Percentiles rank a stretch among this genome's conserved stretches.
Evolutionary conservation across 768 basidiomycete species (phyloP).

Genomic region (Lactarius indigo): DNA sequence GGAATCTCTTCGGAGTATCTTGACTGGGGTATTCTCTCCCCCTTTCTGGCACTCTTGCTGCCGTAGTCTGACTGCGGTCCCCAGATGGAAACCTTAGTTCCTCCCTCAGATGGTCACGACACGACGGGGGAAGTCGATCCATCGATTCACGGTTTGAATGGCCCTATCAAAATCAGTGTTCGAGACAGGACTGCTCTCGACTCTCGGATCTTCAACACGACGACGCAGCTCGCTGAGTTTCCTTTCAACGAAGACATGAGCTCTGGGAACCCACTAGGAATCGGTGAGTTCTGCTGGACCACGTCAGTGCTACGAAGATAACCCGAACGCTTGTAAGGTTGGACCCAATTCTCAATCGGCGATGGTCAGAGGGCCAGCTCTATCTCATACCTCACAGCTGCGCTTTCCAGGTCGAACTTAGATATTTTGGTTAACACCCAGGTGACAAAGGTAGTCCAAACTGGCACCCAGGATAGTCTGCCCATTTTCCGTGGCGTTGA

Average conservation of each 20-base stretch:
- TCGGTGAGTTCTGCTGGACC: no score
- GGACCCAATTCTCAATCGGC: no score
- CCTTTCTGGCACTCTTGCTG: neutral
- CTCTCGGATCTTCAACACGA: conserved; percentile 14
- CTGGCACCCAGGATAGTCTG: neutral
- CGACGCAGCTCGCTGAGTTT: neutral
- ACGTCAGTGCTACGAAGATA: neutral
- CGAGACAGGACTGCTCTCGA: conserved; percentile 9
- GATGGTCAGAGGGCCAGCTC: no score
- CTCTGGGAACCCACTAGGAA: no score
- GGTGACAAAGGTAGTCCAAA: neutral
- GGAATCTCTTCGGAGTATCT: conserved; percentile 12
- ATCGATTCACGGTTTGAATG: conserved; percentile 26
- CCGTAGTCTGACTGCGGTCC: neutral
- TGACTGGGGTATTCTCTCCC: neutral
- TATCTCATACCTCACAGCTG: neutral
- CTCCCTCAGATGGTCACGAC: conserved; percentile 17
- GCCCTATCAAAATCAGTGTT: conserved; percentile 27
- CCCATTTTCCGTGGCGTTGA: neutral
- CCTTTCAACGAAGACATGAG: no score
- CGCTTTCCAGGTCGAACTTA: neutral
- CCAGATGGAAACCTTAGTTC: conserved; percentile 1
- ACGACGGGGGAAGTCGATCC: conserved; percentile 28
- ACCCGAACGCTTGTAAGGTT: no score
- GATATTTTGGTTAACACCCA: neutral